Conservation (phyloP, 1,284 basidiomycete genomes). For the Trametes versicolor region DNA sequence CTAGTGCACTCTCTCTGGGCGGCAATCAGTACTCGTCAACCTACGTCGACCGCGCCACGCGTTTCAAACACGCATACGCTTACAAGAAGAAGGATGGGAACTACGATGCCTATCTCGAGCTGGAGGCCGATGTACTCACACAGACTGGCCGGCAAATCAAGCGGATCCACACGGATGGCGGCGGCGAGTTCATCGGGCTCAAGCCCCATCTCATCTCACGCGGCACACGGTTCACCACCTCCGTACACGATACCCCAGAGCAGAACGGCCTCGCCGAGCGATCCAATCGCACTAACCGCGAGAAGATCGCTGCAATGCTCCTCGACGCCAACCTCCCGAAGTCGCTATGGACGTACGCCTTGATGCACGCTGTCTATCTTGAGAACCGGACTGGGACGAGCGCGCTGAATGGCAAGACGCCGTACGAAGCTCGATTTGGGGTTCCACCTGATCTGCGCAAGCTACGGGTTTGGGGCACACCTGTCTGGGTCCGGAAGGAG, state of each 20-base stretch:
- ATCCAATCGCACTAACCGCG: conserved; percentile 42
- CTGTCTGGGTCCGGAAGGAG: conserved; percentile 16
- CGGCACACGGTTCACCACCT: not conserved
- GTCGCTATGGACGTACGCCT: conserved; percentile 20
- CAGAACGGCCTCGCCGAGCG: conserved; percentile 48
- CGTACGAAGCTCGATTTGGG: conserved; percentile 38
- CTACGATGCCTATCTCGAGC: conserved; percentile 35
- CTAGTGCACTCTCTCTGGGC: conserved; percentile 40
- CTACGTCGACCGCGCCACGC: conserved; percentile 41
- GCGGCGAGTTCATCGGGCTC: not conserved
- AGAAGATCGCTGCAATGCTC: not conserved
- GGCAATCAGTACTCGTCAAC: conserved; percentile 38
- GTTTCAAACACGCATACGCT: conserved; percentile 26
- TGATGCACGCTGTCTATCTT: conserved; percentile 38
- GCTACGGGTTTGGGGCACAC: conserved; percentile 20
- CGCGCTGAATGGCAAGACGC: conserved; percentile 38
- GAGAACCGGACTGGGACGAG: conserved; percentile 43
- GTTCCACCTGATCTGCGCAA: conserved; percentile 42
- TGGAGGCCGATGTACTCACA: conserved; percentile 31
- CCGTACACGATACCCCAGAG: conserved; percentile 30
- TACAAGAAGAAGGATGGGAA: conserved; percentile 38
- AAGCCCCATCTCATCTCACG: not conserved
- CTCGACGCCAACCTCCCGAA: conserved; percentile 6
- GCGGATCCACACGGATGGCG: not conserved
- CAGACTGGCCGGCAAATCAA: conserved; percentile 1